Percentiles rank a stretch among this genome's conserved stretches.
These are phyloP conservation scores for Colletotrichum chrysophilum DNA, from an alignment of 2,329 filamentous ascomycete genomes.

Conservation along the genomic window DNA sequence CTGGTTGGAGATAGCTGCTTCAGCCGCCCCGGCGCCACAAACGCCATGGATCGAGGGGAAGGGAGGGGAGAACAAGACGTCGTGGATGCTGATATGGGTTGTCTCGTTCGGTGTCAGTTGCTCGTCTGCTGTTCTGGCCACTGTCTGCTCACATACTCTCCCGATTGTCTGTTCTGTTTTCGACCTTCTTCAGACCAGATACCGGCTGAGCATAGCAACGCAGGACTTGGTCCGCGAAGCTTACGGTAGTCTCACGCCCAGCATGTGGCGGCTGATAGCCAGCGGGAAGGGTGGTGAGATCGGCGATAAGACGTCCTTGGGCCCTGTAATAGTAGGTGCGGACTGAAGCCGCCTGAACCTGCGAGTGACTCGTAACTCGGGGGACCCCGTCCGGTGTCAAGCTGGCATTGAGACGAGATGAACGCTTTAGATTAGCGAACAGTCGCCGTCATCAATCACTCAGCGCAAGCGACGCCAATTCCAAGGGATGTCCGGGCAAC, in stretches of 20 bases:
- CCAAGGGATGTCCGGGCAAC: neutral
- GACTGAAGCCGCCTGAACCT: neutral
- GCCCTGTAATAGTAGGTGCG: neutral
- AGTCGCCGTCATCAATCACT: neutral
- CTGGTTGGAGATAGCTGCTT: conserved; percentile 17
- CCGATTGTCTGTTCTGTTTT: neutral
- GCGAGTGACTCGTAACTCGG: neutral
- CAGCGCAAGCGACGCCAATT: neutral
- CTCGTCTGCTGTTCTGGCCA: neutral
- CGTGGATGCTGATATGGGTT: neutral
- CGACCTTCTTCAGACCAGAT: neutral
- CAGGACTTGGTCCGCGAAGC: neutral
- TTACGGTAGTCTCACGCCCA: neutral
- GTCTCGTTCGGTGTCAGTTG: neutral
- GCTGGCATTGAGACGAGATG: neutral
- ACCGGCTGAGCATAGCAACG: neutral
- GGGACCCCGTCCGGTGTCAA: neutral
- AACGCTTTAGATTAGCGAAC: conserved; percentile 1
- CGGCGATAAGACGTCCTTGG: neutral
- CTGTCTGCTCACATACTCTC: neutral
- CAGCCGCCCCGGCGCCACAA: conserved; percentile 12
- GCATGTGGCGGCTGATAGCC: neutral
- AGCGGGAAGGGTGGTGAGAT: neutral
- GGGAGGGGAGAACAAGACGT: neutral
- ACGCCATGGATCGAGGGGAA: neutral